Base-by-base conservation (phyloP, 257 asterid genomes). In the Jacaranda mimosifolia region DNA sequence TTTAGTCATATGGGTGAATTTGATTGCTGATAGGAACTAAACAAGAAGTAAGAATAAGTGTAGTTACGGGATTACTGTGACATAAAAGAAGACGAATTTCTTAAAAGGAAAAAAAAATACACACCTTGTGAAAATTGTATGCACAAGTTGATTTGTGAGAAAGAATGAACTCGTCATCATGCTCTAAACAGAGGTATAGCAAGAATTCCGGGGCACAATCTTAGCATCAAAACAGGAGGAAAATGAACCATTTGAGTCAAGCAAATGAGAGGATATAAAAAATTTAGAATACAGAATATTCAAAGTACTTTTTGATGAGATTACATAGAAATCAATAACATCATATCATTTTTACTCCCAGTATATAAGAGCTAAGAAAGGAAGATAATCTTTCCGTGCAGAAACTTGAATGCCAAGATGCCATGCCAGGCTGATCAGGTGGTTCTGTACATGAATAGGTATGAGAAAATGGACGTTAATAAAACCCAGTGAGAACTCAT, bases 91-190 rank as follows among this genome's bases (percentile, higher is more conserved):
- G n/a, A n/a, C n/a, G n/a, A 77, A 43, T 56, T 39, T 57, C 56
- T 36, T 19, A 7, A 42, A 52, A 17, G 76, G 63, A n/a, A 63
- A 14, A 69, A 77, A 59, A 65, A 43, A 32, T 32, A 51, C 56
- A n/a, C n/a, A 81, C 96, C 97, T 94, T 92, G 76, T 92, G 92
- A 82, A 93, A 96, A 72, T 96, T 96, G 89, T 91, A 89, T 3
- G 86, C 40, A 15, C 55, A 67, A 63, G 82, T 74, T 69, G 92
- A 82, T 76, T 86, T 88, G 49, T 72, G 78, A 49, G 90, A 72
- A 70, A 52, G 77, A 53, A 55, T 72, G 77, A 86, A 87, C 79
- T 73, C 91, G n/a, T 84, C 77, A 67, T 90, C 94, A 82, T 93
- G 91, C 92, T 91, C 97, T 85, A 96, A 82, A 80, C 96, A 87